These are phyloP conservation scores for Globisporangium recalcitrans DNA, from an alignment of 352 stramenopile species.

Conservation along the genomic window DNA sequence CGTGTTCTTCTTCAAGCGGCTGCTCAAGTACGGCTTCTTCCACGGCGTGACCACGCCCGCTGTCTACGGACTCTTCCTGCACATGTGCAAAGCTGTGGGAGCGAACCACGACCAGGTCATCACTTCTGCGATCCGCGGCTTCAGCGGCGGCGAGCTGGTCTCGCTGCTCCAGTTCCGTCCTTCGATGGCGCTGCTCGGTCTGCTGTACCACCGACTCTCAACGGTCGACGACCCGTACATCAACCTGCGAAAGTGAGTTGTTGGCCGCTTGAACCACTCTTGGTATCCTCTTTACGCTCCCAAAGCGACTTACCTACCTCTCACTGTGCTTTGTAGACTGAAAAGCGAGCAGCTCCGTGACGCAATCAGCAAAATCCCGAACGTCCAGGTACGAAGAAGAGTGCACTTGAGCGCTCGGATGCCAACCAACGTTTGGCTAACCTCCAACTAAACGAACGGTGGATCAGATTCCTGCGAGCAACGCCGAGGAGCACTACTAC, in stretches of 20 bases:
- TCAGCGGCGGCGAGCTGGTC: constrained; percentile 72
- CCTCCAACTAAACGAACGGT: background rate
- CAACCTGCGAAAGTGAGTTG: constrained; percentile 51
- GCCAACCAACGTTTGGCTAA: background rate
- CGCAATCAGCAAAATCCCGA: constrained; percentile 45
- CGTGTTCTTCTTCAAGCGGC: constrained; percentile 64
- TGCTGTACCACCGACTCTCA: constrained; percentile 66
- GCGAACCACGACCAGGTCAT: constrained; percentile 77
- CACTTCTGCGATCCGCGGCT: constrained; percentile 76
- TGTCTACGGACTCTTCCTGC: constrained; percentile 70
- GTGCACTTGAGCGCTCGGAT: background rate
- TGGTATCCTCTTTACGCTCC: too few relatives aligned
- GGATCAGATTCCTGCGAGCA: constrained; percentile 49
- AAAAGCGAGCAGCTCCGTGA: constrained; percentile 66
- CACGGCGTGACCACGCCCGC: constrained; percentile 66
- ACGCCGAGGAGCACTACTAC: constrained; percentile 67
- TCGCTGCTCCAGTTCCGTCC: constrained; percentile 69
- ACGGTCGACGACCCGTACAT: constrained; percentile 70
- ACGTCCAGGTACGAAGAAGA: constrained; percentile 38
- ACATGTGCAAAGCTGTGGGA: constrained; percentile 56
- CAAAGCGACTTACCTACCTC: too few relatives aligned
- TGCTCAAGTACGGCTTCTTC: constrained; percentile 74
- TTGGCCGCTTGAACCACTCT: background rate
- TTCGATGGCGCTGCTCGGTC: constrained; percentile 67
- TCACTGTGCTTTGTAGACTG: constrained; percentile 19